phyloP scores from a whole-genome alignment of 108 stramenopile species.

The Chaetoceros muelleri region DNA sequence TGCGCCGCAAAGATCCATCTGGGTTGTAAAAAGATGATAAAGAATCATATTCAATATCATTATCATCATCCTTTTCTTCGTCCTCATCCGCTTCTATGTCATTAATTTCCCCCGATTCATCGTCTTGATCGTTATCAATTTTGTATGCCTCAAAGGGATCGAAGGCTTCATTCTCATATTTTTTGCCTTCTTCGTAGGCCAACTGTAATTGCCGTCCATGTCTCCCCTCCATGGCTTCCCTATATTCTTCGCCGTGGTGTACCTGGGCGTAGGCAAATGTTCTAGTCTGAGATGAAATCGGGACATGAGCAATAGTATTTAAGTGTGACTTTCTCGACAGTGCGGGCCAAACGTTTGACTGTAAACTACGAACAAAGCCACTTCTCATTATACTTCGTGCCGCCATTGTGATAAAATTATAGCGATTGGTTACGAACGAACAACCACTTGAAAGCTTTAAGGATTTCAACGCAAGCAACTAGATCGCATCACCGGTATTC shows the following conservation, averaged over 20 bases:
- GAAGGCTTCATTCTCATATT: constrained; percentile 63
- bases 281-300: neutral
- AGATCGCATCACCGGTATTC: no score
- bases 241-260: constrained; percentile 63
- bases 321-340: no score
- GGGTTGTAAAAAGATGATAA: constrained; percentile 21
- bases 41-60: constrained; percentile 20
- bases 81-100: constrained; percentile 18
- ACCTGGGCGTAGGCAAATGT: constrained; percentile 20
- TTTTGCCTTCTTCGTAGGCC: constrained; percentile 49
- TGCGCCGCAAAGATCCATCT: constrained; percentile 45
- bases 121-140: constrained; percentile 20
- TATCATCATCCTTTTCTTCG: constrained; percentile 15
- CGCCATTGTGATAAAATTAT: no score
- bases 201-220: constrained; percentile 66
- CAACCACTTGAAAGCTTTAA: no score
- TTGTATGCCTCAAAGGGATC: constrained; percentile 67
- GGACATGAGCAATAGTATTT: no score
- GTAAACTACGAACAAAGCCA: no score
- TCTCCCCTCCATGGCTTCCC: constrained; percentile 36
- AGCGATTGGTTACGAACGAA: no score
- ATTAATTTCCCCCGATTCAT: constrained; percentile 10
- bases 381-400: no score
- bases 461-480: no score
- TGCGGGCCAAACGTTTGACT: no score